These are phyloP conservation scores for Claviceps sp. DNA, from an alignment of 2,329 filamentous ascomycete genomes.

Conservation along the genomic window DNA sequence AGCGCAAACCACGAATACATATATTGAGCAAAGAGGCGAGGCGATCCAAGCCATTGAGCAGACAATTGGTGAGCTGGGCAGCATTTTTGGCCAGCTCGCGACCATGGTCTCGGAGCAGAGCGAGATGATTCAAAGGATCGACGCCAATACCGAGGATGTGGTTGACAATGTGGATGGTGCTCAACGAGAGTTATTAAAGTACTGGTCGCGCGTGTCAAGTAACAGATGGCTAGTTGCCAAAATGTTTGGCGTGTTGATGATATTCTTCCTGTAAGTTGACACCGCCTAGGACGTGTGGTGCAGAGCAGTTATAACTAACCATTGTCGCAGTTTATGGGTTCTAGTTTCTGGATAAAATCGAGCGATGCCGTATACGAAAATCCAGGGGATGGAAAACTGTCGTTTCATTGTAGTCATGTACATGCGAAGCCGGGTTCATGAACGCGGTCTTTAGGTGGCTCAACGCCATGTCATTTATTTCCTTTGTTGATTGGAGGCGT, in stretches of 20 bases:
- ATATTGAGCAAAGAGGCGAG: slow-evolving; percentile 87
- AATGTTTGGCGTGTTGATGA: slow-evolving; percentile 75
- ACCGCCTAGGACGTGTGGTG: not conserved
- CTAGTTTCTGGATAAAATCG: slow-evolving; percentile 23
- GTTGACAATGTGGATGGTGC: slow-evolving; percentile 98
- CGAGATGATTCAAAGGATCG: slow-evolving; percentile 94
- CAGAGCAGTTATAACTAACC: not conserved
- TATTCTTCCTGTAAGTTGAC: slow-evolving; percentile 58
- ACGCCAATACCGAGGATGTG: slow-evolving; percentile 94
- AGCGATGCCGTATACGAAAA: not conserved
- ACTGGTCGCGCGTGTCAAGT: slow-evolving; percentile 86
- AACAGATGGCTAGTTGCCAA: slow-evolving; percentile 91
- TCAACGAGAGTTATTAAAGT: slow-evolving; percentile 88
- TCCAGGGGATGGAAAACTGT: too few relatives aligned
- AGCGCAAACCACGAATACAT: slow-evolving; percentile 70
- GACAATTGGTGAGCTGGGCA: slow-evolving; percentile 82
- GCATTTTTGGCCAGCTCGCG: slow-evolving; percentile 85
- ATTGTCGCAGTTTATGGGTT: slow-evolving; percentile 22
- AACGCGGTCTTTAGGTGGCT: not conserved
- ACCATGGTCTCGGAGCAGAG: slow-evolving; percentile 96
- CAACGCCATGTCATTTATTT: not conserved
- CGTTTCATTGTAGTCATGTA: not conserved
- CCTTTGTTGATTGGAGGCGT: slow-evolving; percentile 4
- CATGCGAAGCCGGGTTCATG: not conserved
- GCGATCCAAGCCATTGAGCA: slow-evolving; percentile 95